These are phyloP conservation scores for Paragyromitra xinjiangensis DNA, from an alignment of 495 filamentous ascomycete genomes.

Conservation along the genomic window DNA sequence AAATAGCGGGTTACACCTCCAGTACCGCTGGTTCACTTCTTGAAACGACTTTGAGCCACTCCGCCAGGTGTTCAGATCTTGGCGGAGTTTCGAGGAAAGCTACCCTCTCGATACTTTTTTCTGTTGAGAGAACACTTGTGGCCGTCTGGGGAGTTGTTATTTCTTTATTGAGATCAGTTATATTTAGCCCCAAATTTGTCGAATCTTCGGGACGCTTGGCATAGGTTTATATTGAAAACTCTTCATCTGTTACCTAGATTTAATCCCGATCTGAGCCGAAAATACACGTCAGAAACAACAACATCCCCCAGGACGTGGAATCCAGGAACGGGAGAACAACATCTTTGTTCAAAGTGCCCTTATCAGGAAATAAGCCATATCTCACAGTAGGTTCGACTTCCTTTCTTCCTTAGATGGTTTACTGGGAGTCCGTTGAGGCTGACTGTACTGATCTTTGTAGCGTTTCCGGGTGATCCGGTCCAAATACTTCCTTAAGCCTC, in stretches of 20 bases:
- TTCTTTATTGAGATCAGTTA: background rate
- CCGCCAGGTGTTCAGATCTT: background rate
- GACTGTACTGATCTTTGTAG: background rate
- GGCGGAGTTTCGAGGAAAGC: background rate
- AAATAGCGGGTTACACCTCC: background rate
- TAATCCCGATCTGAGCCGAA: background rate
- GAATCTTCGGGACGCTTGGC: background rate
- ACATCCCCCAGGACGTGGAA: background rate
- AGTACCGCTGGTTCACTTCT: background rate
- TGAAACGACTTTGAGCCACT: background rate
- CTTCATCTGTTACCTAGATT: background rate
- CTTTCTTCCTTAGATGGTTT: background rate
- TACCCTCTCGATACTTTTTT: background rate
- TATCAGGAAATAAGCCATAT: background rate
- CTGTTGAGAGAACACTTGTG: background rate
- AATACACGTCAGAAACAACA: conserved; percentile 1
- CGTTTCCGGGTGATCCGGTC: background rate
- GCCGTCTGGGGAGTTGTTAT: background rate
- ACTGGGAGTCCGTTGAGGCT: background rate
- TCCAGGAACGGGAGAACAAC: background rate
- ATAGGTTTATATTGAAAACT: background rate
- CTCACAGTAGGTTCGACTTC: background rate
- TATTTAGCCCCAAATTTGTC: no score
- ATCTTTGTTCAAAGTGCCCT: background rate
- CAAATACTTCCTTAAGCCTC: background rate